phyloP scores from a whole-genome alignment of 371 early-diverging fungal species.

The Basidiobolus meristosporus region DNA sequence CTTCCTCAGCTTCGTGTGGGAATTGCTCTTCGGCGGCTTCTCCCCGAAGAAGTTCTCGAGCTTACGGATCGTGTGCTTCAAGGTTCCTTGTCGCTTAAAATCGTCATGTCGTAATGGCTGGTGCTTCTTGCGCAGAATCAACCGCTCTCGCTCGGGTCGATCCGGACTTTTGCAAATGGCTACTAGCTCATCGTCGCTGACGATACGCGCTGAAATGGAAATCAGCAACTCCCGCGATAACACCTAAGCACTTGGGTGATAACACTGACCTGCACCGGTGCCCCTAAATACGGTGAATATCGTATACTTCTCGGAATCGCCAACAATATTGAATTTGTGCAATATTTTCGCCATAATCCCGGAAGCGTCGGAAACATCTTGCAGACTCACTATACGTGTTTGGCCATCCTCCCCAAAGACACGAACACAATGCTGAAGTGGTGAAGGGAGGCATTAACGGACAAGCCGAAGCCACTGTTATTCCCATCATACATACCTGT shows the following conservation, averaged over 20 bases:
- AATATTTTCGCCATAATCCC: constrained; percentile 34
- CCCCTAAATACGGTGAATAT: constrained; percentile 37
- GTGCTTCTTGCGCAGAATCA: constrained; percentile 57
- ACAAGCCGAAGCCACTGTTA: neutral
- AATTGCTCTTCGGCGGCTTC: constrained; percentile 4
- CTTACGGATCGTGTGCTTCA: constrained; percentile 7
- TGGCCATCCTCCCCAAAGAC: constrained; percentile 50
- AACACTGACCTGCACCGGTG: constrained; percentile 24
- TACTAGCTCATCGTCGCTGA: constrained; percentile 46
- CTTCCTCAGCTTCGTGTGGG: constrained; percentile 7
- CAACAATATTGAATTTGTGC: constrained; percentile 43
- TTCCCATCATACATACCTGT: constrained; percentile 13
- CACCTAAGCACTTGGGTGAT: neutral
- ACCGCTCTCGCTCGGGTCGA: constrained; percentile 47
- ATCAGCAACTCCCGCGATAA: neutral
- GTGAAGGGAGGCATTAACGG: neutral
- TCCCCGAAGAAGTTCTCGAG: constrained; percentile 3
- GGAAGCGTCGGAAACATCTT: constrained; percentile 25
- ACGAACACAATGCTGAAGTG: constrained; percentile 27
- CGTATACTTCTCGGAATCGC: constrained; percentile 32
- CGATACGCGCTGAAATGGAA: constrained; percentile 21
- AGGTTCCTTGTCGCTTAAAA: constrained; percentile 27
- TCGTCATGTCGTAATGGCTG: constrained; percentile 34
- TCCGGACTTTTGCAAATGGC: constrained; percentile 46
- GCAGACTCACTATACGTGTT: constrained; percentile 37